Evolutionary conservation across 805 yeast species (phyloP).

Genomic region (Lachancea sp.): DNA sequence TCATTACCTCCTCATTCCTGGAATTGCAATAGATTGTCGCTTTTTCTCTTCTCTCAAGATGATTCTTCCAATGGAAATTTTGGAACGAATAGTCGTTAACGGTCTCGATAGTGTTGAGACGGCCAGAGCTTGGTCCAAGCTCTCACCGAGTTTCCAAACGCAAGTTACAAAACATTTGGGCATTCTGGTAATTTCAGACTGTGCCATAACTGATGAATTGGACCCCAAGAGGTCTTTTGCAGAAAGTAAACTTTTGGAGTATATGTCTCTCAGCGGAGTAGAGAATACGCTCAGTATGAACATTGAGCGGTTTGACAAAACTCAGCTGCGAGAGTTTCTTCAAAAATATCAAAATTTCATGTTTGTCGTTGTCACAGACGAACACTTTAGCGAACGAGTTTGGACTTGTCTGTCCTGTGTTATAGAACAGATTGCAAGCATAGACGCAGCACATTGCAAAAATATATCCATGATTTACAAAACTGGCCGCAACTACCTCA

Average conservation of each 20-base stretch:
- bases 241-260: constrained; percentile 10
- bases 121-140: constrained; percentile 21
- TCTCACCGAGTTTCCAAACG: constrained; percentile 13
- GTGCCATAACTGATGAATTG: background rate
- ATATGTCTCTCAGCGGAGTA: constrained; percentile 11
- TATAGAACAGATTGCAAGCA: background rate
- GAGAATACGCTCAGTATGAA: constrained; percentile 12
- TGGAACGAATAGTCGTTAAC: constrained; percentile 19
- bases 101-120: constrained; percentile 23
- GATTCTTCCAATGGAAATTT: constrained; percentile 23
- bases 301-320: constrained; percentile 12
- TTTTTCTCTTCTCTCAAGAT: too few relatives aligned
- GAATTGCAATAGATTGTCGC: too few relatives aligned
- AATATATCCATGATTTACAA: constrained; percentile 22
- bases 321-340: constrained; percentile 10
- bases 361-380: constrained; percentile 19
- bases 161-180: constrained; percentile 18
- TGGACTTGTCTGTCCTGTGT: constrained; percentile 10
- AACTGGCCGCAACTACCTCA: constrained; percentile 20
- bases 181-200: constrained; percentile 16
- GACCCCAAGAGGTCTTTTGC: background rate
- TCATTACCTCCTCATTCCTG: too few relatives aligned
- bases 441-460: constrained; percentile 1
- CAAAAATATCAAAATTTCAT: constrained; percentile 13
- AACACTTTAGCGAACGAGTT: constrained; percentile 21